A percentile compares a stretch with the other conserved stretches of the same genome.
phyloP scores from a whole-genome alignment of 75 land plant species.

The Pinus taeda region DNA sequence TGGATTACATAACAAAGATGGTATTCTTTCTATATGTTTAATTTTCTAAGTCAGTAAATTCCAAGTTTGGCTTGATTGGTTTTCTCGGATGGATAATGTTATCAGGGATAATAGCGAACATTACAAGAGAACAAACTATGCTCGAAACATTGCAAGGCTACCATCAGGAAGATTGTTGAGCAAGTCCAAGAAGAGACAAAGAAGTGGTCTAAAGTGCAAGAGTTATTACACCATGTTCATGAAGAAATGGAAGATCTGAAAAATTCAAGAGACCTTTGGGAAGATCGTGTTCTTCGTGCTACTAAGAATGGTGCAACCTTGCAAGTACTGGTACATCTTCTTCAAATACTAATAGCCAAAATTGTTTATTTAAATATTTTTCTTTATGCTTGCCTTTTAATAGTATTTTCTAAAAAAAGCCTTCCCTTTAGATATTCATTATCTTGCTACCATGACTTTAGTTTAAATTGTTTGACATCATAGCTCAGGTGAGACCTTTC shows the following conservation, averaged over 20 bases:
- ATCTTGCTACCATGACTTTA: background rate
- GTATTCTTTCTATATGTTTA: background rate
- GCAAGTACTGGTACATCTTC: slow-evolving; percentile 18
- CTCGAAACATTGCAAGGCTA: slow-evolving; percentile 33
- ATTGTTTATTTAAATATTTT: too few species aligned
- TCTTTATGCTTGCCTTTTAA: too few species aligned
- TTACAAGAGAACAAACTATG: background rate
- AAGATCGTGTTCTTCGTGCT: slow-evolving; percentile 47
- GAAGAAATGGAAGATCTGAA: slow-evolving; percentile 65
- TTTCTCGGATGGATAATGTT: background rate
- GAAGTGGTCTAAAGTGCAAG: slow-evolving; percentile 77
- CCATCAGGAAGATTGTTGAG: slow-evolving; percentile 38
- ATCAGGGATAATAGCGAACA: too few species aligned
- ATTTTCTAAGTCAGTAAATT: background rate
- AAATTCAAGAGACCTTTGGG: slow-evolving; percentile 51
- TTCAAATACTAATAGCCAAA: too few species aligned
- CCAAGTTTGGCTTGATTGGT: background rate
- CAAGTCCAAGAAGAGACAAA: slow-evolving; percentile 64
- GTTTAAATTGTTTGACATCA: background rate
- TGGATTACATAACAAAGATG: background rate
- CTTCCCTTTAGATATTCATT: background rate
- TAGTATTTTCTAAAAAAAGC: background rate
- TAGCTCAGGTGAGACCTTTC: too few species aligned
- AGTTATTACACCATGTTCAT: slow-evolving; percentile 49
- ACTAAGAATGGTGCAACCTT: slow-evolving; percentile 28